phyloP scores from a whole-genome alignment of 257 asterid genomes.

The Solanum piurae region DNA sequence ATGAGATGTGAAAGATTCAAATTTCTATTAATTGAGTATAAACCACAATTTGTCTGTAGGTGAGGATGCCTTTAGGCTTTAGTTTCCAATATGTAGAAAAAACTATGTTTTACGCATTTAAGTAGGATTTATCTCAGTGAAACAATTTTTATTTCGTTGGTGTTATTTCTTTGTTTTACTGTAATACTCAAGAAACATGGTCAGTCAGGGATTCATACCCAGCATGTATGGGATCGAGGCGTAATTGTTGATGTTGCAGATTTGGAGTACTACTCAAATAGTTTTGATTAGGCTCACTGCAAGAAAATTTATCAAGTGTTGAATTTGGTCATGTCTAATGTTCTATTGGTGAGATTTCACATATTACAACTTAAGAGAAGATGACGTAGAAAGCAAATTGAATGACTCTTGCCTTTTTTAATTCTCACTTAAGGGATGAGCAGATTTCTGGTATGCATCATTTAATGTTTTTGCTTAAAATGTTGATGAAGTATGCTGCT shows the following conservation, averaged over 20 bases:
- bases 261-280: background rate
- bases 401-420: background rate
- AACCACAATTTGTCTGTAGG: background rate
- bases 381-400: background rate
- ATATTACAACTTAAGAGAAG: background rate
- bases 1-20: background rate
- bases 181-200: background rate
- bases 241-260: background rate
- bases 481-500: background rate
- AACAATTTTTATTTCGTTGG: background rate
- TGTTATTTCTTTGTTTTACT: background rate
- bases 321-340: background rate
- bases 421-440: background rate
- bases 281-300: background rate
- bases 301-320: background rate
- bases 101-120: background rate
- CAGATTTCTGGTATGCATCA: background rate
- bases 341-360: background rate
- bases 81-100: background rate
- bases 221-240: background rate
- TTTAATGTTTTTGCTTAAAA: background rate
- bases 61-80: background rate
- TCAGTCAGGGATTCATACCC: background rate
- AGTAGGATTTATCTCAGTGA: background rate
- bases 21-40: background rate